Base-by-base conservation (phyloP, 441 rosid species). In the Gossypium davidsonii region DNA sequence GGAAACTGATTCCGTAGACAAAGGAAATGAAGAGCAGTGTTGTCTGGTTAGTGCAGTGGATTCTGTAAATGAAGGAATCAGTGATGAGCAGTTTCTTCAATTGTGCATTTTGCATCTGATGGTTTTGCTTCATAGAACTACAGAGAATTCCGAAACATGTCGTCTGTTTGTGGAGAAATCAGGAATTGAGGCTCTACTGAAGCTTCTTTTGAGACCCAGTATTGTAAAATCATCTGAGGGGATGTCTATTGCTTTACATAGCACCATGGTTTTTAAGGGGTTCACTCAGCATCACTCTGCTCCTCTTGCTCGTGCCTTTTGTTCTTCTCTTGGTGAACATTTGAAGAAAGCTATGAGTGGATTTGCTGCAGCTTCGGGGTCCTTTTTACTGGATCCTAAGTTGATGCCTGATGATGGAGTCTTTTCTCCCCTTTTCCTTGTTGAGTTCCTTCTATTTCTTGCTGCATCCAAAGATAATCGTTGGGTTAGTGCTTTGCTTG, bases 261-360 rank as follows among this genome's bases (percentile, higher is more conserved):
- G 98, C 89, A 89, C 97, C 74, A 91, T 93, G 92, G 99, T 95
- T 76, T 95, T 95, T 79, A 95, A 95, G 85, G 96, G 98, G 76
- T 92, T 95, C 81, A 90, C 95, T 6, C 98, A 91, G 74, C 96
- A 95, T 84, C 97, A 95, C 79, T 89, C 99, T 72, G 82, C 91
- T 81, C 85, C 99, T 82, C 86, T 95, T 67, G 97, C 98, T 10
- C 91, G 87, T 26, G 94, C 98, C 56, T 95, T 95, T 86, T 95
- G 97, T 80, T 80, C 82, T 62, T 87, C 91, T 66, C 94, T 95
- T 31, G 80, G 95, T 73, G 94, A 88, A 42, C 98, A 91, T 73
- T 74, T 93, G 79, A 89, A 77, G 80, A 88, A 88, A 80, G 95
- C 89, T 78, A 75, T 91, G 81, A 56, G 83, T 71, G 93, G 88